Evolutionary conservation across 2,329 filamentous ascomycete species (phyloP).

Genomic region (Mycocentrospora acerina): DNA sequence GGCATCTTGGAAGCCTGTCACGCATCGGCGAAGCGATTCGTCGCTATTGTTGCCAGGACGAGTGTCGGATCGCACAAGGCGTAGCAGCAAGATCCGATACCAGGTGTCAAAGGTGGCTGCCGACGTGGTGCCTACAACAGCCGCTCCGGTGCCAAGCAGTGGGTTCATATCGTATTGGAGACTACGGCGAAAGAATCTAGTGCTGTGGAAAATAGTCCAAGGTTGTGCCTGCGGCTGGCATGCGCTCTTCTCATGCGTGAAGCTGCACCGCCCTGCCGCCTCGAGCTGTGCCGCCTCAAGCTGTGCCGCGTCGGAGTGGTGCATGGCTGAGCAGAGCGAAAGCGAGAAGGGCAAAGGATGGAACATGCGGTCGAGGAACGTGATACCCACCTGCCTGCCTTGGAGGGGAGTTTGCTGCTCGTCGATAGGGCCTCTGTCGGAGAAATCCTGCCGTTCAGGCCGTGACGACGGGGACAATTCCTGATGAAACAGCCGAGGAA

Average conservation of each 20-base stretch:
- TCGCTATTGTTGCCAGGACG: neutral
- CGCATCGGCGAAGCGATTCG: no score
- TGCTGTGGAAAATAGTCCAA: constrained; percentile 13
- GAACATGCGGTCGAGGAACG: no score
- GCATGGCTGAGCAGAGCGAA: neutral
- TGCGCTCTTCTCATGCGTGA: constrained; percentile 14
- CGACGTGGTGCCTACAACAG: neutral
- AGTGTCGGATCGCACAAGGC: constrained; percentile 1
- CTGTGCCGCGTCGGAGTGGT: no score
- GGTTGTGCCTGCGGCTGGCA: constrained; percentile 4
- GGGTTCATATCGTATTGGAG: constrained; percentile 16
- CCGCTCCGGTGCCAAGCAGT: constrained; percentile 20
- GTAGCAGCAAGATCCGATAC: no score
- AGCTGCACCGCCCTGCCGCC: constrained; percentile 4
- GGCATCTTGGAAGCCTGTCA: constrained; percentile 1
- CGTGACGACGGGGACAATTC: constrained; percentile 11
- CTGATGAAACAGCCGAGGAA: constrained; percentile 31
- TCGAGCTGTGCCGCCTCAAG: constrained; percentile 7
- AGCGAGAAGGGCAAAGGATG: no score
- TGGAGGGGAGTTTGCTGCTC: constrained; percentile 1
- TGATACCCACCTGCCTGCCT: no score
- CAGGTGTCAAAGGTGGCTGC: no score
- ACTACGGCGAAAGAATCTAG: constrained; percentile 18
- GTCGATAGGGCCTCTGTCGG: constrained; percentile 4
- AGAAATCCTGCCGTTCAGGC: constrained; percentile 22